Percentiles rank a stretch among this genome's conserved stretches.
Evolutionary conservation across 2,329 filamentous ascomycete species (phyloP).

Genomic region (Taxawa tesnikishii): DNA sequence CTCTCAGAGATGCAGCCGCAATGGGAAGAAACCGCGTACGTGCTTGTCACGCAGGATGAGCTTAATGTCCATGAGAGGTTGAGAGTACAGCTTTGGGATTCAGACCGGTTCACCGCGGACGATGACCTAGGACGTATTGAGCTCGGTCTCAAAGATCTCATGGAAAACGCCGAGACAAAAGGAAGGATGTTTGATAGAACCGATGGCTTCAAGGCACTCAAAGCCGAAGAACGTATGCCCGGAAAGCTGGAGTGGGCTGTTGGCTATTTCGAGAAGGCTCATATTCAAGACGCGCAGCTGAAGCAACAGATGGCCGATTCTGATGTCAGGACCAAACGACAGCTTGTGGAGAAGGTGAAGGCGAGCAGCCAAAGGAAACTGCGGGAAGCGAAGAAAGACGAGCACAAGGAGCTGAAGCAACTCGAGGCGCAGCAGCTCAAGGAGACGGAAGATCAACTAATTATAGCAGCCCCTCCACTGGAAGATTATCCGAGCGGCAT

Average conservation of each 20-base stretch:
- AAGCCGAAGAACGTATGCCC: conserved; percentile 55
- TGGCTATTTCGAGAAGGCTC: conserved; percentile 57
- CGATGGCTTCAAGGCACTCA: conserved; percentile 54
- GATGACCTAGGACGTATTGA: conserved; percentile 66
- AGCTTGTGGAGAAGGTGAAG: conserved; percentile 46
- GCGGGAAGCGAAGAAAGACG: conserved; percentile 49
- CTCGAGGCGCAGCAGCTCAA: conserved; percentile 57
- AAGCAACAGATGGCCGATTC: conserved; percentile 47
- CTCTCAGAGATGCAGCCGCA: conserved; percentile 52
- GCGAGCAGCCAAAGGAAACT: conserved; percentile 47
- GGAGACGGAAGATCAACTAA: conserved; percentile 44
- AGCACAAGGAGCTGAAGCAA: conserved; percentile 50
- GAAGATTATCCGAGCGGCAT: conserved; percentile 52
- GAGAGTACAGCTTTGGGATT: conserved; percentile 63
- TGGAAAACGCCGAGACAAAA: conserved; percentile 45
- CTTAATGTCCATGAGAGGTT: conserved; percentile 59
- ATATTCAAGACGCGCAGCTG: conserved; percentile 50
- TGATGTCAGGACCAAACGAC: conserved; percentile 43
- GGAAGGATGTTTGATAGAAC: conserved; percentile 50
- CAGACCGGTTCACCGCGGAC: conserved; percentile 58
- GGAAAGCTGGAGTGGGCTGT: conserved; percentile 58
- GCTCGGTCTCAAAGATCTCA: conserved; percentile 52
- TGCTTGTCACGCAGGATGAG: conserved; percentile 60
- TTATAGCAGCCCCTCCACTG: conserved; percentile 55
- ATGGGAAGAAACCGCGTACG: conserved; percentile 58